A percentile compares a stretch with the other conserved stretches of the same genome.
Conservation (phyloP, 2,329 filamentous ascomycete genomes). For the Epichloe typhina region DNA sequence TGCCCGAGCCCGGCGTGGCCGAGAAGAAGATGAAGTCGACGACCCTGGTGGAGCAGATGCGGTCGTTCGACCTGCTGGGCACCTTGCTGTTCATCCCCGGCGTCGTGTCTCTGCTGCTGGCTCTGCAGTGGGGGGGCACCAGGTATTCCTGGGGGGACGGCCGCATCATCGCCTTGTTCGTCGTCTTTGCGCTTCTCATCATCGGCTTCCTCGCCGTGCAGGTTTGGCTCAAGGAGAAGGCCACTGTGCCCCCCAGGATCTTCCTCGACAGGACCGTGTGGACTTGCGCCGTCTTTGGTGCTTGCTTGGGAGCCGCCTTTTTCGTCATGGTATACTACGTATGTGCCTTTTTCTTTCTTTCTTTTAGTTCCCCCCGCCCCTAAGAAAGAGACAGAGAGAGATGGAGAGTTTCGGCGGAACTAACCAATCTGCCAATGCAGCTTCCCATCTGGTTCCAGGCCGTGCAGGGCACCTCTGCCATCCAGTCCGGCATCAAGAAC, state of each 20-base stretch:
- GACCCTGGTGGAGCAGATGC: constrained; percentile 1
- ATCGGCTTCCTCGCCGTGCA: constrained; percentile 21
- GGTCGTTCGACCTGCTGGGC: constrained; percentile 13
- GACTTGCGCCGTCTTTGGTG: constrained; percentile 13
- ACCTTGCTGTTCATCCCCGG: constrained; percentile 20
- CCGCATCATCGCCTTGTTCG: constrained; percentile 6
- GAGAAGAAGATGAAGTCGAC: constrained; percentile 9
- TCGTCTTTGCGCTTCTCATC: constrained; percentile 5
- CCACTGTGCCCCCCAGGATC: constrained; percentile 6
- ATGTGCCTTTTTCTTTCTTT: background rate
- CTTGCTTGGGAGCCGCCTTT: constrained; percentile 9
- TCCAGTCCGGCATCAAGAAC: constrained; percentile 17
- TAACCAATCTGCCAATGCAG: constrained; percentile 21
- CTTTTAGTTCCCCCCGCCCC: too few relatives aligned
- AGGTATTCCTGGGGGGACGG: constrained; percentile 16
- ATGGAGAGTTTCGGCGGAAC: background rate
- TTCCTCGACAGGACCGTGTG: constrained; percentile 14
- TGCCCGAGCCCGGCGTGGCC: constrained; percentile 6
- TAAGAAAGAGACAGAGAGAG: too few relatives aligned
- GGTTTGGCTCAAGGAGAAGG: constrained; percentile 14
- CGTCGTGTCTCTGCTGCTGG: constrained; percentile 33
- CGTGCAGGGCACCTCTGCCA: constrained; percentile 22
- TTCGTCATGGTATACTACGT: constrained; percentile 9
- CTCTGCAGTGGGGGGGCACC: constrained; percentile 35
- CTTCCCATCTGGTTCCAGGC: constrained; percentile 32